Base-by-base conservation (phyloP, 2,329 filamentous ascomycete genomes). In the Calonectria crousiana region DNA sequence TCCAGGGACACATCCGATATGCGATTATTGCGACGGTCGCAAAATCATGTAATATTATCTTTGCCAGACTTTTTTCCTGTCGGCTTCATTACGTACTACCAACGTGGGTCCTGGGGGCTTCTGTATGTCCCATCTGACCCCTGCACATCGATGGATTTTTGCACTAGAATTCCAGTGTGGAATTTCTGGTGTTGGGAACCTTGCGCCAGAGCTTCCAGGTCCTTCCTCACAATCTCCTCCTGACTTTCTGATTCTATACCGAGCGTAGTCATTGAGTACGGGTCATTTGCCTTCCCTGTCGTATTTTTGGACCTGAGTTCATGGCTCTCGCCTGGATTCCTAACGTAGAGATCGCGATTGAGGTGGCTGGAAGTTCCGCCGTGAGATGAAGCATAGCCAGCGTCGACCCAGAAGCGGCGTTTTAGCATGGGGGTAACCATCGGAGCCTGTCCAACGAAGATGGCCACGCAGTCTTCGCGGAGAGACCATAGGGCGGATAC, bases 101-200 rank as follows among this genome's bases (percentile, higher is more conserved):
- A 62, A 20, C 56, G 56, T 20, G 56, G 56, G 16, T 62, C 56
- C 8, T 28, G 38, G 14, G 56, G 26, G 34, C 2, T 18, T 28
- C 23, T 62, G 11, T 41, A 62, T 28, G 23, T 41, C 36, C 56
- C 56, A 10, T 62, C 36, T 18, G 56, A 62, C 23, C 56, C 56
- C 14, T 62, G 56, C 23, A 62, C 36, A 34, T 62, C 56, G 26
- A 62, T 36, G 23, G n/a, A 26, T 36, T 62, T 62, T 41, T 41
- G 56, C 38, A 62, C 56, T 28, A 62, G 56, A 62, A 62, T 62
- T 62, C 56, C 56, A 18, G 13, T 62, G 36, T 62, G 56, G 23
- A 62, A 18, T 41, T 41, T 62, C 23, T 41, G 34, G n/a, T 16
- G 34, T 2, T 41, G 13, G 14, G 44, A 47, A 9, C 34, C 53